Evolutionary conservation across 1,284 basidiomycete species (phyloP).

Genomic region (Marasmius tenuissimus): DNA sequence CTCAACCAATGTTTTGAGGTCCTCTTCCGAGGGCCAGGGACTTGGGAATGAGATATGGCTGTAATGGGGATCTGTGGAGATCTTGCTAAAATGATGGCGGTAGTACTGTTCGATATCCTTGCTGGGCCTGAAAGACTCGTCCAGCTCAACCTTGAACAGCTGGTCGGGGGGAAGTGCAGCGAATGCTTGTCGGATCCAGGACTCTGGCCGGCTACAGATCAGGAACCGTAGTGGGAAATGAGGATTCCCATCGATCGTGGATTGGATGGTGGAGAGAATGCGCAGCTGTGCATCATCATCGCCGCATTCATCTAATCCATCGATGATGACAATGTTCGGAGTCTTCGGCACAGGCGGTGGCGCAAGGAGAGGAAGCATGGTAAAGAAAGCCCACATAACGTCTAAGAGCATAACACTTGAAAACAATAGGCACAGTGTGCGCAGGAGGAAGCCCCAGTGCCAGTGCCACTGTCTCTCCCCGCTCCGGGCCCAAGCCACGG

Average conservation of each 20-base stretch:
- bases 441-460: too few species aligned
- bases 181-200: not conserved
- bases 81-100: not conserved
- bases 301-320: not conserved
- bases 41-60: not conserved
- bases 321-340: not conserved
- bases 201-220: not conserved
- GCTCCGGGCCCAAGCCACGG: too few species aligned
- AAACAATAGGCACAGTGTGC: too few species aligned
- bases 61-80: not conserved
- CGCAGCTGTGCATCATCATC: not conserved
- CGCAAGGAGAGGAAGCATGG: too few species aligned
- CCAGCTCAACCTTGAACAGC: not conserved
- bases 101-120: not conserved
- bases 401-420: too few species aligned
- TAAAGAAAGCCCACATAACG: too few species aligned
- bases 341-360: not conserved
- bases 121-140: not conserved
- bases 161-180: not conserved
- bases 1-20: slow-evolving; percentile 1
- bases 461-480: too few species aligned
- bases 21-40: slow-evolving; percentile 7
- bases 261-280: not conserved
- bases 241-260: not conserved
- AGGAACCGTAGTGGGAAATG: not conserved